Conservation (phyloP, 352 stramenopile genomes). For the Globisporangium paroecandrum region DNA sequence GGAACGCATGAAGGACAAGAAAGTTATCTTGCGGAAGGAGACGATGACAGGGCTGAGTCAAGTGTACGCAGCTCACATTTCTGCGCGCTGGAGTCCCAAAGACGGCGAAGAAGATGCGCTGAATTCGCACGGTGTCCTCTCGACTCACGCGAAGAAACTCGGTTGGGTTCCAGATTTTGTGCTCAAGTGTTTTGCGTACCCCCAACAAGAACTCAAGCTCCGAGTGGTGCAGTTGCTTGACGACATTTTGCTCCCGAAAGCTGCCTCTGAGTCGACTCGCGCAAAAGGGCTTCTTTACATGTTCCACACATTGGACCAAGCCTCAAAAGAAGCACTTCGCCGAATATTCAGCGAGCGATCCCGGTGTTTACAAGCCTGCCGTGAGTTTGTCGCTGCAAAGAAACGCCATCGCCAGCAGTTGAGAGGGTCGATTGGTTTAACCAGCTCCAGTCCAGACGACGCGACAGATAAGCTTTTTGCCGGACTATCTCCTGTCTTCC, state of each 20-base stretch:
- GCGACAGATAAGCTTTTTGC: constrained; percentile 33
- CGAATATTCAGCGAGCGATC: constrained; percentile 62
- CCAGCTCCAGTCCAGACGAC: constrained; percentile 20
- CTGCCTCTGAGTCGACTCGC: constrained; percentile 39
- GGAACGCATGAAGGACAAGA: constrained; percentile 89
- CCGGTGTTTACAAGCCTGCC: constrained; percentile 36
- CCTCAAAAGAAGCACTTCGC: constrained; percentile 66
- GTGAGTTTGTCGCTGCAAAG: constrained; percentile 48
- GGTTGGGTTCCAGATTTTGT: constrained; percentile 82
- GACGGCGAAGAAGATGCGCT: constrained; percentile 20
- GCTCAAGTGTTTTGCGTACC: constrained; percentile 84
- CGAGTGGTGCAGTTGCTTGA: constrained; percentile 81
- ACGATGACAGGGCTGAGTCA: constrained; percentile 87
- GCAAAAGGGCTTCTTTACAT: constrained; percentile 74
- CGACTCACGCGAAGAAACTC: constrained; percentile 54
- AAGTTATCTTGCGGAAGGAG: constrained; percentile 72
- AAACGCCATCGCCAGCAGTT: constrained; percentile 30
- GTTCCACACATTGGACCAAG: constrained; percentile 58
- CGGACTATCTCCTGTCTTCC: constrained; percentile 50
- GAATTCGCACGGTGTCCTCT: constrained; percentile 31
- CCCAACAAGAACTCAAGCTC: constrained; percentile 78
- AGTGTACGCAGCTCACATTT: constrained; percentile 74
- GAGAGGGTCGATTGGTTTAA: constrained; percentile 14
- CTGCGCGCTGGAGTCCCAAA: constrained; percentile 43
- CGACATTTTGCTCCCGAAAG: constrained; percentile 80